Percentiles rank a stretch among this genome's conserved stretches.
These are phyloP conservation scores for Candida germanica DNA, from an alignment of 805 yeast species.

Conservation along the genomic window DNA sequence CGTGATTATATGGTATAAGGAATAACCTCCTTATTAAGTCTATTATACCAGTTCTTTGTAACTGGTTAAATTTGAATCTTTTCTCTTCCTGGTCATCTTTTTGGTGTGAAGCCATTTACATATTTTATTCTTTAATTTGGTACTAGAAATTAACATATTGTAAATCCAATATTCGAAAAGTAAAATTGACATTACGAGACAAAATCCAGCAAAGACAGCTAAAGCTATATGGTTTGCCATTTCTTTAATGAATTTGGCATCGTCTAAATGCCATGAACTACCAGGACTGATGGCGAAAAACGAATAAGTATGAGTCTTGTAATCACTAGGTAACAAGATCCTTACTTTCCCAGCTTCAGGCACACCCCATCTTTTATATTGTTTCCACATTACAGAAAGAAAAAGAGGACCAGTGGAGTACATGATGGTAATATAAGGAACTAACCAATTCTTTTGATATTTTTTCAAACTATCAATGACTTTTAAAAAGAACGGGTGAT, in stretches of 20 bases:
- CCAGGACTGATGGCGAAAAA: conserved; percentile 78
- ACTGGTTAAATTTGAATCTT: conserved; percentile 52
- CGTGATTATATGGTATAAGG: background rate
- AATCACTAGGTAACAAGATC: conserved; percentile 69
- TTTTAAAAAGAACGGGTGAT: conserved; percentile 79
- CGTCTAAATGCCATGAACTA: conserved; percentile 90
- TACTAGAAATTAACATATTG: conserved; percentile 20
- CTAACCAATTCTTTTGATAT: conserved; percentile 67
- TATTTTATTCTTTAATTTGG: conserved; percentile 4
- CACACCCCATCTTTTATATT: conserved; percentile 76
- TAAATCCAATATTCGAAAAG: conserved; percentile 39
- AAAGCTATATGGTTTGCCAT: conserved; percentile 72
- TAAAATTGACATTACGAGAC: conserved; percentile 45
- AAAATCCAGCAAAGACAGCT: conserved; percentile 69
- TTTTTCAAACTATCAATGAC: conserved; percentile 60
- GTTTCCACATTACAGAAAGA: conserved; percentile 82
- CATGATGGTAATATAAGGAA: conserved; percentile 91
- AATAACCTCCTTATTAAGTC: background rate
- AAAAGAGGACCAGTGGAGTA: conserved; percentile 90
- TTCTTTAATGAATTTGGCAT: conserved; percentile 73
- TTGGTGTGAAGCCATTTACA: conserved; percentile 11
- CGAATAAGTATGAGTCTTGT: conserved; percentile 56
- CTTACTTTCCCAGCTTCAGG: conserved; percentile 64
- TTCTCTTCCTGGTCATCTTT: conserved; percentile 49
- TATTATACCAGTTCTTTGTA: conserved; percentile 11